These are phyloP conservation scores for Stagonosporopsis chrysanthemi DNA, from an alignment of 2,329 filamentous ascomycete species.

Conservation along the genomic window DNA sequence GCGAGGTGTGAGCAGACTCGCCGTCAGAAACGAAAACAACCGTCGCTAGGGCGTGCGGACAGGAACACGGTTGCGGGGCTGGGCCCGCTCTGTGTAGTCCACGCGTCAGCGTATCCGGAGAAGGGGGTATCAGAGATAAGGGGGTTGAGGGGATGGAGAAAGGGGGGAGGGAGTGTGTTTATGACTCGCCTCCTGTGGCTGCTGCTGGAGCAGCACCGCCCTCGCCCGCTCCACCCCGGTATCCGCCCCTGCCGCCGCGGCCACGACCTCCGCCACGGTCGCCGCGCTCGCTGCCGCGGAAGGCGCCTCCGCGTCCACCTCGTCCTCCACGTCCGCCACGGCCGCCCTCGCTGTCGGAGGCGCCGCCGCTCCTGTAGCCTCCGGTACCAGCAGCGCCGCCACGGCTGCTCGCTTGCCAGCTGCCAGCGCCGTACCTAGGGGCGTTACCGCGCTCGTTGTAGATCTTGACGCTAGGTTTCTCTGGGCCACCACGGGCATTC, in stretches of 20 bases:
- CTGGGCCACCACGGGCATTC: slow-evolving; percentile 74
- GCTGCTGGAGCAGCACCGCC: slow-evolving; percentile 44
- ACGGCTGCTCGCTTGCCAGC: slow-evolving; percentile 69
- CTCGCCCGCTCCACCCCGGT: slow-evolving; percentile 45
- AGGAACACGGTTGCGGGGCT: no score
- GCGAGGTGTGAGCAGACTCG: slow-evolving; percentile 28
- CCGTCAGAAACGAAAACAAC: slow-evolving; percentile 24
- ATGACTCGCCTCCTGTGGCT: slow-evolving; percentile 50
- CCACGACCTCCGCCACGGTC: slow-evolving; percentile 53
- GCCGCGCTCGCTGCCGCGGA: slow-evolving; percentile 57
- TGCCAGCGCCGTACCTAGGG: slow-evolving; percentile 59
- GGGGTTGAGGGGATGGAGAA: slow-evolving; percentile 19
- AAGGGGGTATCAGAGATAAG: slow-evolving; percentile 43
- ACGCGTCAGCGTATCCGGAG: slow-evolving; percentile 31
- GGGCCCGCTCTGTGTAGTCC: background rate
- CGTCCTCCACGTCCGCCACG: slow-evolving; percentile 63
- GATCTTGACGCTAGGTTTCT: slow-evolving; percentile 81
- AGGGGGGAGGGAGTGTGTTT: slow-evolving; percentile 25
- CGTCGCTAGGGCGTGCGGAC: background rate
- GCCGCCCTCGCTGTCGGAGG: slow-evolving; percentile 77
- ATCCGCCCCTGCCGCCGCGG: slow-evolving; percentile 35
- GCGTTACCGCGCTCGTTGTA: slow-evolving; percentile 70
- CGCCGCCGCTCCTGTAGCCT: slow-evolving; percentile 83
- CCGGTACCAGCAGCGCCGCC: slow-evolving; percentile 66
- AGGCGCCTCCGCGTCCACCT: slow-evolving; percentile 57